A percentile compares a stretch with the other conserved stretches of the same genome.
Conservation (phyloP, 495 filamentous ascomycete species). For the Penicillium malachiteum region DNA sequence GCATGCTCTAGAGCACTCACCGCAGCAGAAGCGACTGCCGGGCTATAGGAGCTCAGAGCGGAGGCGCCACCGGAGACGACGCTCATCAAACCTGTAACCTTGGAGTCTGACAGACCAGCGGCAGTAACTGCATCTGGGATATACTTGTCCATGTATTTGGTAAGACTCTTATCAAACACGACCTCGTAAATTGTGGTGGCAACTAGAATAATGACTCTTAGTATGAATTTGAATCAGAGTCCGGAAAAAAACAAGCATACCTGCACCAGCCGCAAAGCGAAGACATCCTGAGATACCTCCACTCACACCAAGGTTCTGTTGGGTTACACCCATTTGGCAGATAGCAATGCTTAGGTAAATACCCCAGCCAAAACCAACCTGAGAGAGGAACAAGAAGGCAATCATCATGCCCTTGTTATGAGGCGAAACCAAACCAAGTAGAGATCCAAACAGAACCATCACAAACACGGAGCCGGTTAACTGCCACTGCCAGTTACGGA, state of each 20-base stretch:
- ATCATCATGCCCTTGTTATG: slow-evolving; percentile 26
- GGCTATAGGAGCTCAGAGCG: slow-evolving; percentile 19
- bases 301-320: slow-evolving; percentile 27
- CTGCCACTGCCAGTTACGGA: slow-evolving; percentile 29
- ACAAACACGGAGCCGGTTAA: slow-evolving; percentile 25
- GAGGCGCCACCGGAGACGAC: slow-evolving; percentile 13
- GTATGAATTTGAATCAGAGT: background rate
- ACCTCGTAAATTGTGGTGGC: slow-evolving; percentile 27
- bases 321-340: slow-evolving; percentile 27
- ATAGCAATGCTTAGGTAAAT: slow-evolving; percentile 27
- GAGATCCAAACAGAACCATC: slow-evolving; percentile 26
- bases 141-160: slow-evolving; percentile 15
- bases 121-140: slow-evolving; percentile 18
- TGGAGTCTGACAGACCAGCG: slow-evolving; percentile 20
- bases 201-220: slow-evolving; percentile 3
- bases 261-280: slow-evolving; percentile 25
- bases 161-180: slow-evolving; percentile 19
- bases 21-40: slow-evolving; percentile 20
- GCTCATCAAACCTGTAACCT: slow-evolving; percentile 16
- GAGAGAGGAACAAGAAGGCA: slow-evolving; percentile 26
- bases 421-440: slow-evolving; percentile 23
- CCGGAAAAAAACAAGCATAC: slow-evolving; percentile 13
- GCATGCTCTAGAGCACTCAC: slow-evolving; percentile 16
- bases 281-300: slow-evolving; percentile 26
- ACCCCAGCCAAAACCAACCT: slow-evolving; percentile 26